phyloP scores from a whole-genome alignment of 495 filamentous ascomycete species.

The Cercophora scortea region DNA sequence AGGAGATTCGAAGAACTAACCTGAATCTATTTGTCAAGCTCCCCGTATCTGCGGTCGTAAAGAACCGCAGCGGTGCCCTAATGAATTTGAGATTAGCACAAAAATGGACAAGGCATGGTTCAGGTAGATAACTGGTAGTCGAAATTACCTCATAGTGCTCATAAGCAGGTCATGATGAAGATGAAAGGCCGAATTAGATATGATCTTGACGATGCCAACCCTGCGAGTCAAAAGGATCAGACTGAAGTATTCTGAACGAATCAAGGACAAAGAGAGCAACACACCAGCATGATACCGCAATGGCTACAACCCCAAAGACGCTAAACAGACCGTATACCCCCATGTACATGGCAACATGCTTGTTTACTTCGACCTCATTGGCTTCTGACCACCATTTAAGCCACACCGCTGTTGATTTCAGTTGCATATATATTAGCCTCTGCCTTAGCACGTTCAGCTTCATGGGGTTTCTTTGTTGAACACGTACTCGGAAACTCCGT shows the following conservation, averaged over 20 bases:
- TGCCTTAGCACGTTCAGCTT: no score
- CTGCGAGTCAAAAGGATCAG: no score
- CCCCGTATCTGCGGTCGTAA: conserved; percentile 16
- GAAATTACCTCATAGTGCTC: no score
- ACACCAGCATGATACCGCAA: conserved; percentile 1
- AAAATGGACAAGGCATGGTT: no score
- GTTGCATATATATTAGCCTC: no score
- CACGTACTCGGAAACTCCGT: neutral
- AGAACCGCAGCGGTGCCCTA: conserved; percentile 22
- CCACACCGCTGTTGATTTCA: conserved; percentile 47
- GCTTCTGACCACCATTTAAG: conserved; percentile 46
- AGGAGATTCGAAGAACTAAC: neutral
- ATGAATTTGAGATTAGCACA: no score
- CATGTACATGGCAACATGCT: conserved; percentile 42
- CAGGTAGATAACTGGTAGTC: no score
- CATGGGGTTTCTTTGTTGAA: no score
- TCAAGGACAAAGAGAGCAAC: no score
- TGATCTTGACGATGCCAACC: conserved; percentile 4
- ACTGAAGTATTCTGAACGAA: no score
- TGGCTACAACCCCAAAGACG: conserved; percentile 6
- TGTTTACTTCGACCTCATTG: conserved; percentile 32
- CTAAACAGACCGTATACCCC: conserved; percentile 50
- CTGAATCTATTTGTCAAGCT: neutral
- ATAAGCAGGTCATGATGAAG: conserved; percentile 9
- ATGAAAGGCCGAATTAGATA: conserved; percentile 3